Base-by-base conservation (phyloP, 2,329 filamentous ascomycete genomes). In the Simplicillium aogashimaense region DNA sequence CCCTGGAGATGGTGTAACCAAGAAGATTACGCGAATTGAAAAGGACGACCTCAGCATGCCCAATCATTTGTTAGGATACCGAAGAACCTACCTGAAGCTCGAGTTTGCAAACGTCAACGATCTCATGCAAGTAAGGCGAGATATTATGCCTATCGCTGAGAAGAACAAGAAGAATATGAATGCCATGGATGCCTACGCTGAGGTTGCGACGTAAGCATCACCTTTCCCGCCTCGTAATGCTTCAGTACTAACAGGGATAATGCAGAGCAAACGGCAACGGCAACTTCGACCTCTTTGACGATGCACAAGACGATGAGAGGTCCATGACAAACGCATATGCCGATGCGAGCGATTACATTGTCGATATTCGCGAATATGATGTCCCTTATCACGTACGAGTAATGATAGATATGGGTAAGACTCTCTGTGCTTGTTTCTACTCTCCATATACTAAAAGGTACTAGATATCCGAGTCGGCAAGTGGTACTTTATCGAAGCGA, bases 311-410 rank as follows among this genome's bases (percentile, higher is more conserved):
- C 64, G 76, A 88, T 60, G 84, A 92, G 61, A 77, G 74, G 81
- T 80, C 82, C 74, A 70, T 73, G 67, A 88, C 82, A 69, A 76
- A 74, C 60, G 71, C 72, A 50, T 81, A 87, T 66, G 72, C 81
- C 51, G 89, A 97, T 63, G 88, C 90, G 43, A 95, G 88, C 72
- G 90, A 97, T 72, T 95, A 83, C 63, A 88, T 98, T 73, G 77
- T 95, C 66, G 94, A 98, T 74, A 94, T 98, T 60, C 81, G 92
- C 72, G 92, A 98, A 70, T 98, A 94, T 64, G 92, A 98, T 65
- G 94, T 98, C 54, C 94, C 92, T 49, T 98, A 98, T 70, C 92
- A 98, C 70, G 92, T 98, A 57, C 80, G 92, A 75, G 90, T 98
- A 66, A 86, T 94, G 64, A 98, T 98, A 66, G 92, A 98, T 66